phyloP scores from a whole-genome alignment of 176 grass and related monocot genomes.

The Triticum dicoccoides region DNA sequence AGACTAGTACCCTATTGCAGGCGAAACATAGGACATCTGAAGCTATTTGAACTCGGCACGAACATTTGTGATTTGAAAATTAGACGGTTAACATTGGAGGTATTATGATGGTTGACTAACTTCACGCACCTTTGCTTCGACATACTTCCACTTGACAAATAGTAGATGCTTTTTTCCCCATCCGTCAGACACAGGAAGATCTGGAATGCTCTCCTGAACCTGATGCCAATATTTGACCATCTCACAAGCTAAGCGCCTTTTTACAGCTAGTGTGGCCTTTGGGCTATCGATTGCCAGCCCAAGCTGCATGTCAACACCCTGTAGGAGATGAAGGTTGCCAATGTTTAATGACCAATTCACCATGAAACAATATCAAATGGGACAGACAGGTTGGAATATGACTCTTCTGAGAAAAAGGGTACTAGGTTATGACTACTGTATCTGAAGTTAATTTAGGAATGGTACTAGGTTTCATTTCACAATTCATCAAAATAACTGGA shows the following conservation, averaged over 20 bases:
- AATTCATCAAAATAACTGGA: neutral
- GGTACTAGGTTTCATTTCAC: slow-evolving; percentile 5
- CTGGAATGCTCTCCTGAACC: slow-evolving; percentile 74
- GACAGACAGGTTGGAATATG: too few relatives aligned
- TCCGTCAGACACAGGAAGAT: slow-evolving; percentile 56
- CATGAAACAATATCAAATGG: neutral
- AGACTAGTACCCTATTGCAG: neutral
- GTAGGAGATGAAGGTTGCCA: neutral
- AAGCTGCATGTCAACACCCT: slow-evolving; percentile 96
- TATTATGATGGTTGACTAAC: slow-evolving; percentile 9
- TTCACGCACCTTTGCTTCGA: slow-evolving; percentile 81
- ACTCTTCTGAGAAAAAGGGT: too few relatives aligned
- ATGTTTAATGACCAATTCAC: neutral
- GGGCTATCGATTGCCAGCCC: slow-evolving; percentile 94
- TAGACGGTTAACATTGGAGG: neutral
- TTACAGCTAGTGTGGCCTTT: slow-evolving; percentile 94
- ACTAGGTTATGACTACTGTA: neutral
- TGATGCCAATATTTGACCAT: slow-evolving; percentile 98
- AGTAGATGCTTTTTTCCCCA: slow-evolving; percentile 85
- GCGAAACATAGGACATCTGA: neutral
- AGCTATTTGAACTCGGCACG: neutral
- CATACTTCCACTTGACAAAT: slow-evolving; percentile 93
- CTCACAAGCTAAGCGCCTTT: slow-evolving; percentile 92
- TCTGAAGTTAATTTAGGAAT: neutral
- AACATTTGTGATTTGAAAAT: neutral